These are phyloP conservation scores for Yamadazyma songkhlaensis DNA, from an alignment of 1,139 yeast genomes.

Conservation along the genomic window DNA sequence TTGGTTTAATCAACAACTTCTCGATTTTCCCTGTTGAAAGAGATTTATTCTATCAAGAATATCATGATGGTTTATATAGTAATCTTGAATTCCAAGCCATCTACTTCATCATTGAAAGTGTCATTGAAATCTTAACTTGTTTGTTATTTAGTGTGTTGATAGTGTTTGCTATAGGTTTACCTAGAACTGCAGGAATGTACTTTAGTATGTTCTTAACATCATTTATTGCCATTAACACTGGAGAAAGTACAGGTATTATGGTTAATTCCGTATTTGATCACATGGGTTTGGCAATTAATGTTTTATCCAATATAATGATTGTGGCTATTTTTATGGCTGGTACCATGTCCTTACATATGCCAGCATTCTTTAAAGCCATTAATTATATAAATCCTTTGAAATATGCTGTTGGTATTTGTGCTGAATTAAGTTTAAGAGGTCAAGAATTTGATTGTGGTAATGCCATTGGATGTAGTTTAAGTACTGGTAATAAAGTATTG, in stretches of 20 bases:
- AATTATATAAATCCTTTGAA: conserved; percentile 75
- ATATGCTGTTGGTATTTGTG: conserved; percentile 58
- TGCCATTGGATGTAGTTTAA: conserved; percentile 24
- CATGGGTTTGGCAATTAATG: conserved; percentile 75
- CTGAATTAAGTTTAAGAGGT: conserved; percentile 33
- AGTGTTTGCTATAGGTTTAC: conserved; percentile 71
- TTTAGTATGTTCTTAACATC: conserved; percentile 61
- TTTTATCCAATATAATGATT: conserved; percentile 60
- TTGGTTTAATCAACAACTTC: conserved; percentile 76
- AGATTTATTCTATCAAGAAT: conserved; percentile 75
- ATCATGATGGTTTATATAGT: conserved; percentile 70
- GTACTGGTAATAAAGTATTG: conserved; percentile 35
- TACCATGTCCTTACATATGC: conserved; percentile 76
- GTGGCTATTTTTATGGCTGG: conserved; percentile 85
- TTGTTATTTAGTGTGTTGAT: conserved; percentile 57
- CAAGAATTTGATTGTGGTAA: conserved; percentile 33
- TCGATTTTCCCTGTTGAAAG: conserved; percentile 74
- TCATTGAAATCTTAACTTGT: conserved; percentile 64
- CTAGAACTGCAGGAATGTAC: conserved; percentile 64
- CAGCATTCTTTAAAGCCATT: conserved; percentile 61
- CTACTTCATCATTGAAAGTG: conserved; percentile 69
- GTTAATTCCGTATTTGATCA: conserved; percentile 74
- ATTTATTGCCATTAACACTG: conserved; percentile 61
- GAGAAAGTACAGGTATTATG: conserved; percentile 79
- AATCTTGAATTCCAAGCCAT: conserved; percentile 62